Evolutionary conservation across 2,329 filamentous ascomycete genomes (phyloP).

Genomic region (Beauveria asiatica): DNA sequence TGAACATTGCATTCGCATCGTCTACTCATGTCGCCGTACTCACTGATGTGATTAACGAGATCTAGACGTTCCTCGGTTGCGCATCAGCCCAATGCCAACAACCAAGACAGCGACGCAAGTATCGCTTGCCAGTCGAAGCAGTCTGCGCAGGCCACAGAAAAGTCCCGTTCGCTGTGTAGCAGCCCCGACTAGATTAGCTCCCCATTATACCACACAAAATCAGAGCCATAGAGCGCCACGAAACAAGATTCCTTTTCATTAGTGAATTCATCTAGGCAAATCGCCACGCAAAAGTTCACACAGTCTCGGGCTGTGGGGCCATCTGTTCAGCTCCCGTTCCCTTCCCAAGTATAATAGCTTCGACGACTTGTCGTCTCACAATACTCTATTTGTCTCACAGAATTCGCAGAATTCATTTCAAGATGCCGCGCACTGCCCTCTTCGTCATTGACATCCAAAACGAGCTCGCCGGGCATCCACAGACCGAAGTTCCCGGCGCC

Average conservation of each 20-base stretch:
- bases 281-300: neutral
- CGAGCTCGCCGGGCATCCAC: slow-evolving; percentile 19
- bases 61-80: too few relatives aligned
- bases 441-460: slow-evolving; percentile 28
- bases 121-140: neutral
- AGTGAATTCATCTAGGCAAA: neutral
- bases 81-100: too few relatives aligned
- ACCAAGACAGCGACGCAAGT: neutral
- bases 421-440: slow-evolving; percentile 16
- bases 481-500: slow-evolving; percentile 19
- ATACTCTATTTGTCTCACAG: neutral
- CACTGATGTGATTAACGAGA: too few relatives aligned
- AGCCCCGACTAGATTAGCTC: neutral
- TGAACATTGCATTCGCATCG: too few relatives aligned
- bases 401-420: neutral
- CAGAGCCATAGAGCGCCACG: neutral
- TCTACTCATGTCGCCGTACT: too few relatives aligned
- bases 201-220: neutral
- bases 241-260: neutral
- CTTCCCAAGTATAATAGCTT: neutral
- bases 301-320: neutral
- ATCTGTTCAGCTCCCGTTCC: neutral
- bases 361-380: neutral
- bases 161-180: neutral
- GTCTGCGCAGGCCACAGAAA: neutral